Base-by-base conservation (phyloP, 2,329 filamentous ascomycete species). In the Colletotrichum chrysophilum region DNA sequence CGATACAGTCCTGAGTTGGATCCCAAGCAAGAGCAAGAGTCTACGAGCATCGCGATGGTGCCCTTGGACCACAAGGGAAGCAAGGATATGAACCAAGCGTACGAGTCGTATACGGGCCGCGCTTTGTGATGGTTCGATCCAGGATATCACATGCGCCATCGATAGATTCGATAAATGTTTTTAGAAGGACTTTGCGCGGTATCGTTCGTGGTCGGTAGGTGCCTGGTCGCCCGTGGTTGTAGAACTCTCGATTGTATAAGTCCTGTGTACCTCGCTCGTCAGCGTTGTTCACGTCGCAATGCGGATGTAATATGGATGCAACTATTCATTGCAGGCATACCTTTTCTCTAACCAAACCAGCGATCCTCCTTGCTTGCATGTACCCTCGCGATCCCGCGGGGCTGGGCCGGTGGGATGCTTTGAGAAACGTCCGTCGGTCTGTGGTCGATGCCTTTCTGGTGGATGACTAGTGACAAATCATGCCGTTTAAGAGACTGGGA, bases 81-180 rank as follows among this genome's bases (percentile, higher is more conserved):
- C 60, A 77, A 75, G 70, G 77, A 80, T 66, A 43, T 78, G 74
- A 79, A 78, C 28, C 77, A 76, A 58, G 80, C 76, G 7, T 81
- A 81, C 62, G 80, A 81, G 74, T 79, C 80, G 34, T 81, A 69
- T 34, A 77, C n/a, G 7, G 48, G 66, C 48, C 66, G 24, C 3
- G 66, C 48, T 10, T 24, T 56, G 12, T 68, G 38, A 67, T 3
- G 14, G 24, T 24, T 58, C 10, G 14, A 9, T 0, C 13, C 10
- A 21, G 43, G 10, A 7, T 21, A 52, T 52, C 10, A 21, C 6
- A 21, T 1, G 6, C 12, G 43, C 10, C 6, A 13, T 52, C n/a
- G n/a, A 21, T 21, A 52, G n/a, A n/a, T 13, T 12, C n/a, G 10
- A 1, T 6, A 52, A 52, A 52, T 4, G 6, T 3, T 52, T 21